phyloP scores from a whole-genome alignment of 805 yeast species.

The Suhomyces canberraensis region DNA sequence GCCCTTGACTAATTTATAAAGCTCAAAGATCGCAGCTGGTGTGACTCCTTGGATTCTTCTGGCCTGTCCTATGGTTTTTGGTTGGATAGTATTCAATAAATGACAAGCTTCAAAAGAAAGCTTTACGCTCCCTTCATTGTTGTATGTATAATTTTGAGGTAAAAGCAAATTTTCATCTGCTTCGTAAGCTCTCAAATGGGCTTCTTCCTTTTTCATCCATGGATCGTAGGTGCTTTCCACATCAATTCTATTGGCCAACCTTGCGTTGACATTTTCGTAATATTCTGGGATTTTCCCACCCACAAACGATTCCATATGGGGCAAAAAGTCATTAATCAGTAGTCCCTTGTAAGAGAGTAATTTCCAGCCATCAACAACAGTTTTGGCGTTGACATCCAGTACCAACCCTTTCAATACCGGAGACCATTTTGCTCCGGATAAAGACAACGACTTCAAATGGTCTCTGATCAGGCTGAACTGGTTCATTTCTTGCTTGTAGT shows the following conservation, averaged over 20 bases:
- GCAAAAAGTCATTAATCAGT: slow-evolving; percentile 25
- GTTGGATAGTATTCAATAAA: slow-evolving; percentile 70
- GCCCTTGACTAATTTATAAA: slow-evolving; percentile 53
- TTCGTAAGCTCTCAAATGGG: slow-evolving; percentile 69
- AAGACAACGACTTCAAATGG: slow-evolving; percentile 41
- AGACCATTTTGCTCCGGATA: slow-evolving; percentile 66
- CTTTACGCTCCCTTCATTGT: slow-evolving; percentile 43
- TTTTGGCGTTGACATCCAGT: slow-evolving; percentile 45
- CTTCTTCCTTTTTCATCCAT: slow-evolving; percentile 68
- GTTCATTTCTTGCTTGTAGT: slow-evolving; percentile 42
- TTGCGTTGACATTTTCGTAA: slow-evolving; percentile 21
- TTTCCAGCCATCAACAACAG: slow-evolving; percentile 59
- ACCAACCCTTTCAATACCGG: slow-evolving; percentile 41
- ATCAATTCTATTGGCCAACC: slow-evolving; percentile 59
- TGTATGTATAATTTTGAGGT: slow-evolving; percentile 68
- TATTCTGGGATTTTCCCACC: slow-evolving; percentile 21
- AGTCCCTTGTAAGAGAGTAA: slow-evolving; percentile 56
- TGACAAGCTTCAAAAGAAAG: slow-evolving; percentile 75
- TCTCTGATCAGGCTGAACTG: slow-evolving; percentile 44
- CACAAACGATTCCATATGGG: slow-evolving; percentile 21
- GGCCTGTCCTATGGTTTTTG: slow-evolving; percentile 92
- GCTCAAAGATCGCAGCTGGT: slow-evolving; percentile 84
- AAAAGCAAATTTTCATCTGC: slow-evolving; percentile 75
- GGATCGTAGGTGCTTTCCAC: slow-evolving; percentile 84
- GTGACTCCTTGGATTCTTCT: slow-evolving; percentile 92